Percentiles rank a stretch among this genome's conserved stretches.
Conservation (phyloP, 768 basidiomycete species). For the Phlebiopsis gigantea region DNA sequence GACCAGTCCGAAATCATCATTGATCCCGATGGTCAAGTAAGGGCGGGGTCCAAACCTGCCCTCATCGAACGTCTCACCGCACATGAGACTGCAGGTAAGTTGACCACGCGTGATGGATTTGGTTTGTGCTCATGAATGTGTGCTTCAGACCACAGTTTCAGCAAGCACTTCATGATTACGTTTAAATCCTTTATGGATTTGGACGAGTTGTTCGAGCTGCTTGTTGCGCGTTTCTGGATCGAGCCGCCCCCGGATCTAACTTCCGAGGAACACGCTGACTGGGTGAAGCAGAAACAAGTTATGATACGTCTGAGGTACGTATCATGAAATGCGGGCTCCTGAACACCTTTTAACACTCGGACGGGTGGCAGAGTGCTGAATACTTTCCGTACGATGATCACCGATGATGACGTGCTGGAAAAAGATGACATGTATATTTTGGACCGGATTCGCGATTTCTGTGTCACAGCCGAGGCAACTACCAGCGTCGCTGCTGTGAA, state of each 20-base stretch:
- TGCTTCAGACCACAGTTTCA: slow-evolving; percentile 63
- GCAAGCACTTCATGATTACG: slow-evolving; percentile 88
- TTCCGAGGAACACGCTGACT: slow-evolving; percentile 59
- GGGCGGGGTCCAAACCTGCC: slow-evolving; percentile 81
- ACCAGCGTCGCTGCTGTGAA: slow-evolving; percentile 62
- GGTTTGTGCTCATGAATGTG: background rate
- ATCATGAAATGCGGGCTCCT: slow-evolving; percentile 6
- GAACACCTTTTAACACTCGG: background rate
- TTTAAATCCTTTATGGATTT: slow-evolving; percentile 90
- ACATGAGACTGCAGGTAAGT: slow-evolving; percentile 80
- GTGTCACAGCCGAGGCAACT: slow-evolving; percentile 57
- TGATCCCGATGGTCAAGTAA: slow-evolving; percentile 77
- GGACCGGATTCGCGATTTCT: slow-evolving; percentile 76
- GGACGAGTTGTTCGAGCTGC: slow-evolving; percentile 74
- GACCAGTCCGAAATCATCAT: slow-evolving; percentile 76
- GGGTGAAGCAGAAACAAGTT: slow-evolving; percentile 81
- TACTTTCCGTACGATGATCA: slow-evolving; percentile 84
- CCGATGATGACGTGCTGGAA: slow-evolving; percentile 77
- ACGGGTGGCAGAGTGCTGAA: slow-evolving; percentile 56
- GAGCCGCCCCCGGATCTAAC: slow-evolving; percentile 64
- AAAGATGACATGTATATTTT: slow-evolving; percentile 83
- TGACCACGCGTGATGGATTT: too few species aligned
- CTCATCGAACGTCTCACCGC: slow-evolving; percentile 87
- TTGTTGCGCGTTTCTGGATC: slow-evolving; percentile 78
- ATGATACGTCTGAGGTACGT: slow-evolving; percentile 83